Percentiles rank a stretch among this genome's conserved stretches.
These are phyloP conservation scores for Neobulgaria alba DNA, from an alignment of 2,329 filamentous ascomycete species.

Conservation along the genomic window DNA sequence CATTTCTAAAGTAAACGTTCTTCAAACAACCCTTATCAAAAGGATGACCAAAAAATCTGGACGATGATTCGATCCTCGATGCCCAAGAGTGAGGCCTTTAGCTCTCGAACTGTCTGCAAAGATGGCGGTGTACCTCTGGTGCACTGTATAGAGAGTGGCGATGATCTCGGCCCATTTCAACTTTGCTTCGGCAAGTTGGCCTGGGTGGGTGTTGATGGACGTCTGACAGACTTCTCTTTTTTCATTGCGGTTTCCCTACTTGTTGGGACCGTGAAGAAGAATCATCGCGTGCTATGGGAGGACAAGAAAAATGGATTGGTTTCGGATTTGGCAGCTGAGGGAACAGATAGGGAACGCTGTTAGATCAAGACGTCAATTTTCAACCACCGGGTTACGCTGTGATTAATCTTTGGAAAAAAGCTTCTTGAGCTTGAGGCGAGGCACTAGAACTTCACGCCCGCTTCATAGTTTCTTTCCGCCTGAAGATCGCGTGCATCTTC, in stretches of 20 bases:
- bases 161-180: conserved; percentile 81
- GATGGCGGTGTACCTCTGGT: conserved; percentile 43
- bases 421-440: too few relatives aligned
- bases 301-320: too few relatives aligned
- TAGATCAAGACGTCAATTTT: too few relatives aligned
- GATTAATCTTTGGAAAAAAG: too few relatives aligned
- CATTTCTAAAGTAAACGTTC: conserved; percentile 98
- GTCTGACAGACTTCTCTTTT: conserved; percentile 72
- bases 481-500: too few relatives aligned
- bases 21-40: conserved; percentile 83
- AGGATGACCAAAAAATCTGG: conserved; percentile 92
- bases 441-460: too few relatives aligned
- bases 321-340: too few relatives aligned
- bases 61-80: conserved; percentile 88
- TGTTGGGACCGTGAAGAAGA: conserved; percentile 37
- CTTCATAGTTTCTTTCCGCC: too few relatives aligned
- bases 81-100: conserved; percentile 76
- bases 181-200: conserved; percentile 67
- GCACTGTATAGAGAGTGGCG: conserved; percentile 76
- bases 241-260: conserved; percentile 41
- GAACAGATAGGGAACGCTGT: too few relatives aligned
- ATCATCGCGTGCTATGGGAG: background rate
- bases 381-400: too few relatives aligned
- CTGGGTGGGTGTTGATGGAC: conserved; percentile 77
- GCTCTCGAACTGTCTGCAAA: conserved; percentile 53